These are phyloP conservation scores for Tubosaeta sp. DNA, from an alignment of 768 basidiomycete species.

Conservation along the genomic window DNA sequence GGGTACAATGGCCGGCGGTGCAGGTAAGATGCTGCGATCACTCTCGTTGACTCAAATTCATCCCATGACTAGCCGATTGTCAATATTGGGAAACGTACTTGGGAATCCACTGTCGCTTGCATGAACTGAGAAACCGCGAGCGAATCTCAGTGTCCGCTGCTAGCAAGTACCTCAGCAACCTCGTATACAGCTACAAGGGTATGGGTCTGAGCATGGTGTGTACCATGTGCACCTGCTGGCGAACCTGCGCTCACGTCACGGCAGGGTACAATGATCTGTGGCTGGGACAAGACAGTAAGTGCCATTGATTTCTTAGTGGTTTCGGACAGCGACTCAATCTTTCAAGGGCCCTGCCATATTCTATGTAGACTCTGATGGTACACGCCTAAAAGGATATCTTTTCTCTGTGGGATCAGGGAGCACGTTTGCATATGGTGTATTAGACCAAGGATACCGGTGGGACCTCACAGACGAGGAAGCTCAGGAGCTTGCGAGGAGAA, in stretches of 20 bases:
- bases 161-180: slow-evolving; percentile 94
- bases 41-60: slow-evolving; percentile 4
- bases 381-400: slow-evolving; percentile 91
- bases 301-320: background rate
- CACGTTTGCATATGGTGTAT: slow-evolving; percentile 98
- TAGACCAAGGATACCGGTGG: slow-evolving; percentile 94
- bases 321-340: slow-evolving; percentile 8
- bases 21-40: slow-evolving; percentile 52
- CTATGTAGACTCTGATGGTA: slow-evolving; percentile 97
- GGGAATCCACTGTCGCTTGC: slow-evolving; percentile 94
- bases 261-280: slow-evolving; percentile 99
- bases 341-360: slow-evolving; percentile 84
- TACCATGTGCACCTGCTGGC: slow-evolving; percentile 5
- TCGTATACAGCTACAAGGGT: slow-evolving; percentile 97
- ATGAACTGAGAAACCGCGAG: slow-evolving; percentile 94
- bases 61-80: slow-evolving; percentile 66
- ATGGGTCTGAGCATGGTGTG: slow-evolving; percentile 99
- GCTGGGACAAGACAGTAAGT: slow-evolving; percentile 96
- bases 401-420: slow-evolving; percentile 99
- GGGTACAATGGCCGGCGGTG: slow-evolving; percentile 99
- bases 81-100: slow-evolving; percentile 99
- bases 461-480: slow-evolving; percentile 91
- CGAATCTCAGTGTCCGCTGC: slow-evolving; percentile 99
- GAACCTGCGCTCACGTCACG: slow-evolving; percentile 1
- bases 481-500: slow-evolving; percentile 87